These are phyloP conservation scores for Neoboletus magnificus DNA, from an alignment of 768 basidiomycete genomes.

Conservation along the genomic window DNA sequence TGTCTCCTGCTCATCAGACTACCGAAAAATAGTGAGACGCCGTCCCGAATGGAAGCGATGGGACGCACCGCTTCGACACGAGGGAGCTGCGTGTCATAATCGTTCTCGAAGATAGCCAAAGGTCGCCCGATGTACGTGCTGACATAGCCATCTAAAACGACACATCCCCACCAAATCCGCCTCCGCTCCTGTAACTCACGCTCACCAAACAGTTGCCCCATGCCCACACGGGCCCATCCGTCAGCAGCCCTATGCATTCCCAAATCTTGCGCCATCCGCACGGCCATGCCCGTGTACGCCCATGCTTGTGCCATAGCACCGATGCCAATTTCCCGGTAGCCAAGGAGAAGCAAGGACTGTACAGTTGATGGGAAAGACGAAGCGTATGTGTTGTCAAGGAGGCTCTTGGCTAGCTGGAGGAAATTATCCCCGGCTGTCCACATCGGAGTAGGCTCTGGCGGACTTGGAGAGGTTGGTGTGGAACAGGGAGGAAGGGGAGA, in stretches of 20 bases:
- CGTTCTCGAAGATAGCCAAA: conserved; percentile 67
- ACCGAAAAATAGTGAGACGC: conserved; percentile 13
- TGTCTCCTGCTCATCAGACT: conserved; percentile 65
- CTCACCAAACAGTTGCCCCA: conserved; percentile 55
- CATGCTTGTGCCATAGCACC: conserved; percentile 88
- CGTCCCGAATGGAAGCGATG: not conserved
- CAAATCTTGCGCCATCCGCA: conserved; percentile 89
- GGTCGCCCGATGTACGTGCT: conserved; percentile 79
- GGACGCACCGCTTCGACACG: conserved; percentile 50
- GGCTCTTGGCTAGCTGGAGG: conserved; percentile 59
- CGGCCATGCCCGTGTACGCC: conserved; percentile 83
- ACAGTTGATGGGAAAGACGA: conserved; percentile 71
- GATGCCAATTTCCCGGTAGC: conserved; percentile 83
- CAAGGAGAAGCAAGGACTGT: conserved; percentile 77
- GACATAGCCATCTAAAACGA: conserved; percentile 77
- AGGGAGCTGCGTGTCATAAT: conserved; percentile 73
- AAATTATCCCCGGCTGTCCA: conserved; percentile 80
- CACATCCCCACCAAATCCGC: conserved; percentile 76
- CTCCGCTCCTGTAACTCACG: conserved; percentile 67
- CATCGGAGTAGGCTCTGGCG: conserved; percentile 55
- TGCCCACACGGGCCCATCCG: conserved; percentile 62
- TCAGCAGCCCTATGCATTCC: conserved; percentile 82
- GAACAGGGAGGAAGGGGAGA: conserved; percentile 28
- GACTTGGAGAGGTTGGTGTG: conserved; percentile 32
- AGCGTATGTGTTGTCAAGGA: conserved; percentile 66